Evolutionary conservation across 164 flowering plant genomes (phyloP), one percentile per base, ranked within the genome.

Genomic region (grape (Vitis vinifera)): DNA sequence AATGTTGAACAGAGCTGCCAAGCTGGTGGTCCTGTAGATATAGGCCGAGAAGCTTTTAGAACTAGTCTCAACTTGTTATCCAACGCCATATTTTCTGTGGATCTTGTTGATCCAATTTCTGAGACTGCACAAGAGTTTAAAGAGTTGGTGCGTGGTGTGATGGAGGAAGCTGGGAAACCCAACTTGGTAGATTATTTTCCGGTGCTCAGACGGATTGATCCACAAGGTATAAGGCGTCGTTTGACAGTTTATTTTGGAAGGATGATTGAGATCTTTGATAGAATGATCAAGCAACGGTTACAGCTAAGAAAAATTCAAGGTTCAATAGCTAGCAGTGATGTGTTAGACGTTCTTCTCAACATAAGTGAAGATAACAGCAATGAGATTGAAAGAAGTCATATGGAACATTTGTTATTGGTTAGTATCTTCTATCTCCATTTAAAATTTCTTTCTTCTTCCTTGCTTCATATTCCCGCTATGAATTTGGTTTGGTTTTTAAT

Each of bases 31-130:
- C 62, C 70, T 1, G 74, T 77, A 10, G 59, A 75, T 47, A 55
- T 81, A 14, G 73, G 84, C 3, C 14, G 27, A 10, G 64, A 30
- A 1, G 75, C 68, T 4, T 71, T 77, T 51, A 50, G 23, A 11
- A 66, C 73, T 9, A 29, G 55, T 1, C 63, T 81, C 4, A 78
- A 73, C 56, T 16, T 67, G 63, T 9, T 81, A 3, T 78, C 81
- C 0, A 68, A 71, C 72, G 68, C 76, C 0, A 12, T 81, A 6
- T 76, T 75, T 30, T 76, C 81, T 0, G 8, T 52, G 8, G 78
- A 78, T 49, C 9, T 76, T 65, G 71, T 71, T 1, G 68, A 70
- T 23, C 63, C 51, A 9, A 44, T n/a, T 19, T 75, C 79, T 3
- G 70, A 70, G 3, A n/a, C 27, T 0, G 72, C 68, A 1, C 55